Evolutionary conservation across 768 basidiomycete genomes (phyloP), one percentile per base, ranked within the genome.

Genomic region (Strobilomyces confusus): DNA sequence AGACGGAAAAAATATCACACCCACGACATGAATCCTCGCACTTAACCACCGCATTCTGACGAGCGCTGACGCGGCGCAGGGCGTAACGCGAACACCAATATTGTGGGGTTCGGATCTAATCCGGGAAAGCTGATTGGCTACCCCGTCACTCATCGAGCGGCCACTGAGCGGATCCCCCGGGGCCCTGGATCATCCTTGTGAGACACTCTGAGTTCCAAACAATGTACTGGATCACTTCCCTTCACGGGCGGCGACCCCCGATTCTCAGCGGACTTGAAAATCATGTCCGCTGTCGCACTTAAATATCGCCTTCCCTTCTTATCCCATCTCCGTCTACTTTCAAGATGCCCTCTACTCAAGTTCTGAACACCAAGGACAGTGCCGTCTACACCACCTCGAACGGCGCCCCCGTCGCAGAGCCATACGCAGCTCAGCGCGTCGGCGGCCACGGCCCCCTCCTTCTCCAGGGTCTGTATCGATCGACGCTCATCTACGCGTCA

Each of bases 361-460:
- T 86, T 44, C 73, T 77, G 65, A 69, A 74, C 33, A 61, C 63
- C 38, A 78, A 75, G 58, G 83, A 86, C 71, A 74, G 75, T 56
- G 81, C 83, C 19, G 62, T 78, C 52, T 95, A 93, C 80, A 94
- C 91, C 62, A 89, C 90, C 49, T 92, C 89, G 48, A 91, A 82
- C 63, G 93, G 93, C 62, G 86, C 83, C 9, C 83, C 90, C 47
- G 84, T 84, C 48, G 72, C 72, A 48, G 78, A 88, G 67, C 92
- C 91, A 0, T 93, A 93, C 66, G 82, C 82, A 33, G 80, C 83
- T 62, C 87, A 93, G 72, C 82, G 89, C 42, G 76, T 87, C 29
- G 90, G 93, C 40, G 55, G 69, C 34, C 71, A 78, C 40, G 94
- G 94, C 0, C 92, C 93, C n/a, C 83, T 95, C 29, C 79, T 95